Conservation (phyloP, 202 grass and related monocot genomes). For the Zizania palustris region DNA sequence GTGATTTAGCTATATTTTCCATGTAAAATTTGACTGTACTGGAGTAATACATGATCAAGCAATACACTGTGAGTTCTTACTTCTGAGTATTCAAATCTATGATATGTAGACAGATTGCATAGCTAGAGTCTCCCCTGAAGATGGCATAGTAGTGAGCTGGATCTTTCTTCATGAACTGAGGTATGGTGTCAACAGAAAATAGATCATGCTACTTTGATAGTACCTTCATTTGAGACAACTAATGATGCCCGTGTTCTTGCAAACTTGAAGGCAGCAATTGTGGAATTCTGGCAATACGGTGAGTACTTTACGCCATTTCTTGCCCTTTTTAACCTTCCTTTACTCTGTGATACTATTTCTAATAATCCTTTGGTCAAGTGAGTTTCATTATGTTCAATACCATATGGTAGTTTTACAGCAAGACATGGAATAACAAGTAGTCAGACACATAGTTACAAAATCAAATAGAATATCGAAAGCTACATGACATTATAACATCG, state of each 20-base stretch:
- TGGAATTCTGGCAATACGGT: slow-evolving; percentile 63
- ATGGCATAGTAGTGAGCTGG: slow-evolving; percentile 77
- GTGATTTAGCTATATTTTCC: background rate
- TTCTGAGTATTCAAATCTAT: slow-evolving; percentile 45
- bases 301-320: slow-evolving; percentile 27
- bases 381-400: background rate
- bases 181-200: slow-evolving; percentile 32
- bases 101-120: slow-evolving; percentile 95
- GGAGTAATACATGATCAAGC: slow-evolving; percentile 4
- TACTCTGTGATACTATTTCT: background rate
- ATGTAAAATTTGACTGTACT: background rate
- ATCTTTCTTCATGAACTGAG: slow-evolving; percentile 88
- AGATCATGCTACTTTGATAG: background rate
- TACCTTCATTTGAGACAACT: background rate
- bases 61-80: background rate
- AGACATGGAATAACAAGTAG: background rate
- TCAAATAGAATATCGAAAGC: slow-evolving; percentile 18
- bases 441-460: too few species aligned
- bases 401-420: slow-evolving; percentile 6
- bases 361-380: background rate
- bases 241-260: slow-evolving; percentile 33
- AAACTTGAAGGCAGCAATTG: slow-evolving; percentile 58
- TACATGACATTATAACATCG: background rate
- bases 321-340: slow-evolving; percentile 18
- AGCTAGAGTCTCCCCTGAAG: slow-evolving; percentile 79